These are phyloP conservation scores for Myxozyma neotropica DNA, from an alignment of 805 yeast genomes.

Conservation along the genomic window DNA sequence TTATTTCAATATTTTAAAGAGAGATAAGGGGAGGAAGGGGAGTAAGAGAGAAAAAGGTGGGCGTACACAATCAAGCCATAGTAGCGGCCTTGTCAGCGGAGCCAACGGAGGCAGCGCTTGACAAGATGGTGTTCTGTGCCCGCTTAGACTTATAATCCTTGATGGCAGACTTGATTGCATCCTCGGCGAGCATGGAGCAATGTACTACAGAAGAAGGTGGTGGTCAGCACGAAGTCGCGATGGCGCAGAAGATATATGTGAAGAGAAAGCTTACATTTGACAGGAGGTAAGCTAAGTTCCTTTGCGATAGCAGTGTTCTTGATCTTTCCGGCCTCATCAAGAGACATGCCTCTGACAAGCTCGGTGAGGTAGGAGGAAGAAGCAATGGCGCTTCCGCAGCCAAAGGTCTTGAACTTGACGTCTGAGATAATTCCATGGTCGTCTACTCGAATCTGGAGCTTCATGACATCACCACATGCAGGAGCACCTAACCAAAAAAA, in stretches of 20 bases:
- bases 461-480: slow-evolving; percentile 99
- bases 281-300: slow-evolving; percentile 94
- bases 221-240: background rate
- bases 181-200: slow-evolving; percentile 98
- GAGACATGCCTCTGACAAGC: slow-evolving; percentile 88
- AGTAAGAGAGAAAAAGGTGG: background rate
- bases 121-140: slow-evolving; percentile 43
- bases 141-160: slow-evolving; percentile 92
- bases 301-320: slow-evolving; percentile 94
- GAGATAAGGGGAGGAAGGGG: background rate
- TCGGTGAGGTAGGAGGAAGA: slow-evolving; percentile 94
- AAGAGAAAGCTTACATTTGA: slow-evolving; percentile 54
- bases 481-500: slow-evolving; percentile 83
- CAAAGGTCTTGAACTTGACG: slow-evolving; percentile 97
- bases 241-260: background rate
- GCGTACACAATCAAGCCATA: background rate
- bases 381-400: slow-evolving; percentile 99
- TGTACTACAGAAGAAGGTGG: slow-evolving; percentile 51
- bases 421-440: slow-evolving; percentile 88
- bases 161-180: slow-evolving; percentile 95
- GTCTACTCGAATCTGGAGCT: slow-evolving; percentile 93
- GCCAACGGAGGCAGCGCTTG: slow-evolving; percentile 5
- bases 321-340: slow-evolving; percentile 90
- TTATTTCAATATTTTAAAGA: too few relatives aligned
- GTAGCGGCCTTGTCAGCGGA: slow-evolving; percentile 2